A percentile compares a stretch with the other conserved stretches of the same genome.
These are phyloP conservation scores for Cyclotella kingstonii DNA, from an alignment of 108 stramenopile species.

Conservation along the genomic window DNA sequence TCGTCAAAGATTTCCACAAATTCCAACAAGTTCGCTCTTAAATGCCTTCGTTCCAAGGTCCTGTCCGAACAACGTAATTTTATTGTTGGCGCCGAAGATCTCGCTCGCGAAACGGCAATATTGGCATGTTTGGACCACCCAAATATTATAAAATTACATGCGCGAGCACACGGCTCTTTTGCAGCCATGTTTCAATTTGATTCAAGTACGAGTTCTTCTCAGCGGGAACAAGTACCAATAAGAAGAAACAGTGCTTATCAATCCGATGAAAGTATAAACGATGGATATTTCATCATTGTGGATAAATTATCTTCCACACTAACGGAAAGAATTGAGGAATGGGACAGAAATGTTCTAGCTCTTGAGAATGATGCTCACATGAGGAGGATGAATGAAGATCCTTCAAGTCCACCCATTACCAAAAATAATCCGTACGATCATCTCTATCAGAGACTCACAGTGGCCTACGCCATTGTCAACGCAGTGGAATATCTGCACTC, in stretches of 20 bases:
- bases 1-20: no score
- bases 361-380: no score
- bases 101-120: conserved; percentile 64
- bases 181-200: no score
- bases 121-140: conserved; percentile 57
- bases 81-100: conserved; percentile 42
- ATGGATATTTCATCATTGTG: conserved; percentile 59
- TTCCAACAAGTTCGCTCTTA: neutral
- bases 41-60: neutral
- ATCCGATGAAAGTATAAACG: no score
- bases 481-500: conserved; percentile 36
- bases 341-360: conserved; percentile 12
- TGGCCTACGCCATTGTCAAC: conserved; percentile 30
- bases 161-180: no score
- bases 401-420: neutral
- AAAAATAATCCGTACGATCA: neutral
- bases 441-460: conserved; percentile 1
- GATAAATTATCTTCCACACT: conserved; percentile 56
- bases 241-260: no score
- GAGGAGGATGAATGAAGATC: neutral
- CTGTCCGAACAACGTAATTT: neutral
- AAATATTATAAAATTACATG: conserved; percentile 60
- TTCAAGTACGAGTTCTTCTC: conserved; percentile 7
- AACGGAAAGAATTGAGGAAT: conserved; percentile 36
- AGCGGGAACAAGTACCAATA: conserved; percentile 27